These are phyloP conservation scores for Agaricus sinodeliciosus DNA, from an alignment of 768 basidiomycete genomes.

Conservation along the genomic window DNA sequence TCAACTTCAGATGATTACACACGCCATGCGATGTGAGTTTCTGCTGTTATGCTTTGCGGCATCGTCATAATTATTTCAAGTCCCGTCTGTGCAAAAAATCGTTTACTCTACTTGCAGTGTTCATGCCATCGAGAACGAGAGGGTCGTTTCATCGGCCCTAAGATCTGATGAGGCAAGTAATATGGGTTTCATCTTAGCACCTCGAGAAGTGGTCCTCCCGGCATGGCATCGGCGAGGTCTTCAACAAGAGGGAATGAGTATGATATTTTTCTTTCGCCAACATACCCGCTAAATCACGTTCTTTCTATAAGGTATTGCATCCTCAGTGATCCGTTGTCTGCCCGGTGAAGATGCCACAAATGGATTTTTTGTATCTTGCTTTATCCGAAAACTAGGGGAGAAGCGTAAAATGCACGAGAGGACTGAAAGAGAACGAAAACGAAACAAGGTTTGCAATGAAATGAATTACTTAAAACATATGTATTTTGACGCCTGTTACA, in stretches of 20 bases:
- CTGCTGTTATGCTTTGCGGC: background rate
- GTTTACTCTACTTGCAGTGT: conserved; percentile 99
- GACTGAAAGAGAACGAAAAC: conserved; percentile 15
- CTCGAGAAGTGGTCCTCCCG: conserved; percentile 61
- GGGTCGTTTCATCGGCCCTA: conserved; percentile 74
- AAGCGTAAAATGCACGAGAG: conserved; percentile 22
- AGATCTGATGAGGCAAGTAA: conserved; percentile 58
- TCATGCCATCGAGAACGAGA: conserved; percentile 88
- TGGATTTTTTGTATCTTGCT: conserved; percentile 98
- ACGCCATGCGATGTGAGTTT: conserved; percentile 87
- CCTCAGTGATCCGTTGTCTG: conserved; percentile 62
- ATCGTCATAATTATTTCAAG: conserved; percentile 29
- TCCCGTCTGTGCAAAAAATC: conserved; percentile 70
- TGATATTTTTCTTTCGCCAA: conserved; percentile 25
- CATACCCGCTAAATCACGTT: background rate
- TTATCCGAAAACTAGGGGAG: conserved; percentile 36
- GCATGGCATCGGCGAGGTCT: conserved; percentile 80
- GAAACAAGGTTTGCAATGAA: background rate
- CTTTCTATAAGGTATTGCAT: conserved; percentile 40
- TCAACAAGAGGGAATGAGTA: conserved; percentile 44
- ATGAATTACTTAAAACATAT: conserved; percentile 2
- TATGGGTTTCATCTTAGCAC: conserved; percentile 64
- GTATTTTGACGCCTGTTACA: conserved; percentile 9
- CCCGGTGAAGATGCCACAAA: conserved; percentile 86
- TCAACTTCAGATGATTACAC: conserved; percentile 85